Percentiles rank a stretch among this genome's conserved stretches.
Evolutionary conservation across 2,329 filamentous ascomycete genomes (phyloP).

Genomic region (Epichloe glyceriae): DNA sequence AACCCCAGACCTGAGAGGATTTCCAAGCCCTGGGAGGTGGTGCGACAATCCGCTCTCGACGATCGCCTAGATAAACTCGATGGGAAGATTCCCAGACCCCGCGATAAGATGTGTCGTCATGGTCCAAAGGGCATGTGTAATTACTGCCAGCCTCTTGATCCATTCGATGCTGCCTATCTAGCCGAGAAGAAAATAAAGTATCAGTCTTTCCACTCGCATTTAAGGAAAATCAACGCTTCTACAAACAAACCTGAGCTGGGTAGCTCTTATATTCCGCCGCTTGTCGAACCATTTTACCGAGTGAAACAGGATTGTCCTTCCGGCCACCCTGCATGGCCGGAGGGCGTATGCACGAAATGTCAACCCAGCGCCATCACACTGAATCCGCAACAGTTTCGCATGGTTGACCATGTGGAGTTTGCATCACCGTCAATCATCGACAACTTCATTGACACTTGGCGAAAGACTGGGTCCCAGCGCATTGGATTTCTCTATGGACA

Average conservation of each 20-base stretch:
- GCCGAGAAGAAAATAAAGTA: conserved; percentile 98
- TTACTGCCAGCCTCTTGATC: conserved; percentile 94
- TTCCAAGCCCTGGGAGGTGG: conserved; percentile 60
- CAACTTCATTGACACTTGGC: conserved; percentile 83
- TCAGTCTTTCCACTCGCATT: conserved; percentile 84
- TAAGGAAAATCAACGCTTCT: conserved; percentile 87
- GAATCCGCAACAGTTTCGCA: conserved; percentile 85
- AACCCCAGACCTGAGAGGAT: conserved; percentile 52
- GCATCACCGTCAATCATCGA: conserved; percentile 75
- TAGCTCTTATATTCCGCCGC: conserved; percentile 88
- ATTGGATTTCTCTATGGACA: conserved; percentile 84
- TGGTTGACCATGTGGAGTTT: conserved; percentile 98
- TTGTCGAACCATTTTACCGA: conserved; percentile 84
- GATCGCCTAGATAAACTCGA: conserved; percentile 74
- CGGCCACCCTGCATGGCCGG: conserved; percentile 85
- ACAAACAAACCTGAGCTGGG: conserved; percentile 94
- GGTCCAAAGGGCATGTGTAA: conserved; percentile 98
- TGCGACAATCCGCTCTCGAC: conserved; percentile 78
- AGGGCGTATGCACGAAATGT: conserved; percentile 95
- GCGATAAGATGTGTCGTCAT: conserved; percentile 89
- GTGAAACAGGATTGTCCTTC: conserved; percentile 83
- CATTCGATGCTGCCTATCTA: conserved; percentile 80
- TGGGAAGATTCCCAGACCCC: conserved; percentile 72
- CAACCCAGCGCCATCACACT: conserved; percentile 94
- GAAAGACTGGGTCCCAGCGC: conserved; percentile 70